Evolutionary conservation across 2,329 filamentous ascomycete species (phyloP), one percentile per base, ranked within the genome.

Genomic region (Parascedosporium putredinis): DNA sequence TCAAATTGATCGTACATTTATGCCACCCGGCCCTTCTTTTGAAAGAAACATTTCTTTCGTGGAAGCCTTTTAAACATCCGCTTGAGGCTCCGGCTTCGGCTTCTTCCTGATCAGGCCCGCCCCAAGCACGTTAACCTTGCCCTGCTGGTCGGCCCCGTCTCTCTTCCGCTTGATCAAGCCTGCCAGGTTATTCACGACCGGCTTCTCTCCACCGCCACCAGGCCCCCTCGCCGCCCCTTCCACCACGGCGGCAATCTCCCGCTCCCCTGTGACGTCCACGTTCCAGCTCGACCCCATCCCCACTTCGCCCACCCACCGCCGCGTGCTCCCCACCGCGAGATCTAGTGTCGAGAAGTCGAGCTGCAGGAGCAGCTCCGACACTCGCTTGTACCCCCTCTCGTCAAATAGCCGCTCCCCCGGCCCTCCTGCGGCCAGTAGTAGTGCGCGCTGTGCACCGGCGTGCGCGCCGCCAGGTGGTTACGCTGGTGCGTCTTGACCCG

Each of bases 331-430:
- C 2, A 67, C 69, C 0, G 84, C 81, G 45, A 83, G 76, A 9
- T 78, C 75, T 3, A 81, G 64, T 7, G 75, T 83, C 1, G 79
- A 73, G 63, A 93, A 93, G 62, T 89, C 85, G 0, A 89, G 75
- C 51, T 84, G 79, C 4, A 90, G 72, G 0, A 93, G 70, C 8
- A 88, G 66, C 56, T 88, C 85, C 18, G 79, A 72, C 7, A 81
- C 77, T 9, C 84, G 77, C 54, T 81, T 80, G 64, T 88, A 89
- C 45, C 76, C 73, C 23, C 71, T 67, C 20, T 84, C 78, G 10
- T 78, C 73, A 3, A 89, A 73, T 9, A 87, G 70, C 16, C 79
- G 71, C 45, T 78, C 72, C 1, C 85, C 12, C 84, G 72, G 3
- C 80, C 81, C 20, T 73, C 66, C 0, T 67, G 57, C 0, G 79